Evolutionary conservation across 139 green algal species (phyloP).

Genomic region (Chlamydomonas asymmetrica): DNA sequence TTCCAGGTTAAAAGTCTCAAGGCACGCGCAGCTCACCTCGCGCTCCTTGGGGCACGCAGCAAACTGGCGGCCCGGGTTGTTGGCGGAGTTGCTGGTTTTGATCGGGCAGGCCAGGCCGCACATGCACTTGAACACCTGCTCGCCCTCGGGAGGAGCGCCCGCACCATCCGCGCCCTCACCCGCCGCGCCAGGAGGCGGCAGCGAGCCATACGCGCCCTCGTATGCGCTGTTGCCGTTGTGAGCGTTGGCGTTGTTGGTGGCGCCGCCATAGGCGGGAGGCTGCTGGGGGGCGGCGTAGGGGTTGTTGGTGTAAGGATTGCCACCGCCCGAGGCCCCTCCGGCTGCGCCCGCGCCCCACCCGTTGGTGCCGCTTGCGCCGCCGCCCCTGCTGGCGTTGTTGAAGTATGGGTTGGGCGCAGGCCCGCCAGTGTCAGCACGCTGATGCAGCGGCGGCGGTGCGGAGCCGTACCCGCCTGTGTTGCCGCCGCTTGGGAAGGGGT

Average conservation of each 20-base stretch:
- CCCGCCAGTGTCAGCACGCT: neutral
- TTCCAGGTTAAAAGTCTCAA: neutral
- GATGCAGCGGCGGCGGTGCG: neutral
- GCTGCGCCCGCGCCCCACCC: neutral
- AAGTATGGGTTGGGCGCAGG: neutral
- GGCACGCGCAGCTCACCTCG: conserved; percentile 7
- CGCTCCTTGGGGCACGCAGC: conserved; percentile 31
- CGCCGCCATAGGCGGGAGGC: neutral
- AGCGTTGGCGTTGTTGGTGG: neutral
- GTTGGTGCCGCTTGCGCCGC: neutral
- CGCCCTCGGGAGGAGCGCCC: too few species aligned
- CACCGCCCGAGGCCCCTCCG: neutral
- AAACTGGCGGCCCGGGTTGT: conserved; percentile 37
- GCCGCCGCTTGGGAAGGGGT: neutral
- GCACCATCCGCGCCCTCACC: neutral
- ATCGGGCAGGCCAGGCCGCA: conserved; percentile 27
- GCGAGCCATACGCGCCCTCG: neutral
- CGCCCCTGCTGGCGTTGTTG: too few species aligned
- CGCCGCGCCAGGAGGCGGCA: neutral
- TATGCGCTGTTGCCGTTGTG: neutral
- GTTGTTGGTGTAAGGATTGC: conserved; percentile 14
- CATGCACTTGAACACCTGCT: conserved; percentile 25
- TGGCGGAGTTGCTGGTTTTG: conserved; percentile 34
- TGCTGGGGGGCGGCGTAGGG: neutral
- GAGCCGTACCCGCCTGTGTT: neutral